These are phyloP conservation scores for Yamadazyma jaroonii DNA, from an alignment of 1,139 yeast genomes.

Conservation along the genomic window DNA sequence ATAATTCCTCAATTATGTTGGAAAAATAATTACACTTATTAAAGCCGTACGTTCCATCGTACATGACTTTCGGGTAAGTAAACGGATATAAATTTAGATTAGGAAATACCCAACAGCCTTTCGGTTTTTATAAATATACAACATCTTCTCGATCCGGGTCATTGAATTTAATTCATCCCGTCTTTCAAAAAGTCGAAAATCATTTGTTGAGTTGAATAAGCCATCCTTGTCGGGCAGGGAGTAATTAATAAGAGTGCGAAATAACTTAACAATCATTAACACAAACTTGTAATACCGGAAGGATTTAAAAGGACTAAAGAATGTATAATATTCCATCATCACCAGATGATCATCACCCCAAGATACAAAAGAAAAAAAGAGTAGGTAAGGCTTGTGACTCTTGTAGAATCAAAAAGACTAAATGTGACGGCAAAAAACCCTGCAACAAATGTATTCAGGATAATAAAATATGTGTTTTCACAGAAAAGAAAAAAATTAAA, in stretches of 20 bases:
- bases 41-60: background rate
- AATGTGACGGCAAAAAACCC: slow-evolving; percentile 78
- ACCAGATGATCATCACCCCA: slow-evolving; percentile 16
- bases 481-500: slow-evolving; percentile 60
- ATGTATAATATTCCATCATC: slow-evolving; percentile 10
- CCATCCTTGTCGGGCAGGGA: background rate
- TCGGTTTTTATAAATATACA: too few relatives aligned
- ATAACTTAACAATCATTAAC: too few relatives aligned
- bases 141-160: too few relatives aligned
- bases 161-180: too few relatives aligned
- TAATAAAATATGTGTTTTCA: slow-evolving; percentile 72
- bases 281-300: too few relatives aligned
- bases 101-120: background rate
- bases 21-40: background rate
- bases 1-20: too few relatives aligned
- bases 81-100: background rate
- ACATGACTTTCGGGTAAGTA: background rate
- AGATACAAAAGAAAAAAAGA: slow-evolving; percentile 51
- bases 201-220: too few relatives aligned
- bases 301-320: background rate
- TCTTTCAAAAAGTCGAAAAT: too few relatives aligned
- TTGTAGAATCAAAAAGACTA: slow-evolving; percentile 71
- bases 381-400: slow-evolving; percentile 84
- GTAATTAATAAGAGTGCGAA: slow-evolving; percentile 1
- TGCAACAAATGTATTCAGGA: slow-evolving; percentile 67